Conservation (phyloP, 257 asterid species). For the Datura wrightii region DNA sequence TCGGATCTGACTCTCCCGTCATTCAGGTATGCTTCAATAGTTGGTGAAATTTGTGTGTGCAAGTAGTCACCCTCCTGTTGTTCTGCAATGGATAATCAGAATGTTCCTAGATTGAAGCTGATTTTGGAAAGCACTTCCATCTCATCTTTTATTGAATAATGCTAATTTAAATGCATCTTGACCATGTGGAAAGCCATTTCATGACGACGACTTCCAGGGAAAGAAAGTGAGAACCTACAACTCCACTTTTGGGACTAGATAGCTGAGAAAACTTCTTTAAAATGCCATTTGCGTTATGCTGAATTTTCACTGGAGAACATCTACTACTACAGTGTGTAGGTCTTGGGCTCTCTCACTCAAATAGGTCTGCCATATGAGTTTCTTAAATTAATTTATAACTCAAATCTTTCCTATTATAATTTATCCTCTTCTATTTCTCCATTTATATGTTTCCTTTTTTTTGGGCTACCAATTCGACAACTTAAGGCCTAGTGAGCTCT, state of each 20-base stretch:
- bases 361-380: neutral
- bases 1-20: conserved; percentile 78
- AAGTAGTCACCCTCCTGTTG: neutral
- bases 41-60: neutral
- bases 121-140: neutral
- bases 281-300: neutral
- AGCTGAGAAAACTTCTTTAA: neutral
- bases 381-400: neutral
- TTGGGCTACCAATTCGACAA: neutral
- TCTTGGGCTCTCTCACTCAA: neutral
- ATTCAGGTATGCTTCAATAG: conserved; percentile 57
- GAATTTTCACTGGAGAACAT: conserved; percentile 10
- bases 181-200: neutral
- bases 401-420: neutral
- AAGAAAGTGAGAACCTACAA: neutral
- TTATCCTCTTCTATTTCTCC: conserved; percentile 1
- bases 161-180: neutral
- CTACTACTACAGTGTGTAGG: neutral
- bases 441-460: neutral
- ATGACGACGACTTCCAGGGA: neutral
- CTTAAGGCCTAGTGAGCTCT: neutral
- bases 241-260: neutral
- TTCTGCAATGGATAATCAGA: neutral
- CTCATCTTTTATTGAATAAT: neutral
- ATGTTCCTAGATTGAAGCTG: conserved; percentile 10